Base-by-base conservation (phyloP, 805 yeast species). In the Kluyveromyces aestuarii region DNA sequence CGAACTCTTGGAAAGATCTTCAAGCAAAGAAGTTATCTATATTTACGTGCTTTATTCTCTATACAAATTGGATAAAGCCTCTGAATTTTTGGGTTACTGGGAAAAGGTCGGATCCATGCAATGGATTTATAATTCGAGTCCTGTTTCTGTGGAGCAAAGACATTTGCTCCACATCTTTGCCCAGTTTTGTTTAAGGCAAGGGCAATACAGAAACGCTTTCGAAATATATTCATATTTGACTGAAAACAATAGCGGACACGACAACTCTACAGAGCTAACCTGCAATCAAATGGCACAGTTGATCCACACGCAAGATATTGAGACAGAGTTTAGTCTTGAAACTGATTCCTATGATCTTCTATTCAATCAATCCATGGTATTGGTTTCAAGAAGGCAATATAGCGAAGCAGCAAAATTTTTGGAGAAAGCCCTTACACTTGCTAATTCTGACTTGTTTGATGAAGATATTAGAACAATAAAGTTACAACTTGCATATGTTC, bases 231-330 rank as follows among this genome's bases (percentile, higher is more conserved):
- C 72, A 41, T 66, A 71, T 2, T 65, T 84, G 51, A 61, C 79
- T 11, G 46, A 62, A 2, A 46, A 61, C 8, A 64, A 70, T 27
- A 57, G 66, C 44, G 65, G 63, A 35, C 71, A 68, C 3, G 69
- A 66, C 40, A 61, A 62, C 40, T 79, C 71, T 52, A 52, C 73
- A 39, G 95, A 85, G 62, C 65, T 85, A 49, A 67, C 77, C 30
- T 80, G 84, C 50, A 85, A 85, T 58, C 85, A 83, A 62, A 72
- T 82, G 50, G 88, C 90, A 2, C 79, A 81, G 11, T 64, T 81
- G 21, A 76, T 84, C 18, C 85, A 79, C 17, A 55, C 53, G 7
- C 60, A 64, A 27, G 52, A 55, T 11, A 14, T n/a, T 8, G 45
- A 33, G 10, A 3, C 17, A 18, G 39, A 33, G 13, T 47, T 11